Conservation (phyloP, 1,139 yeast genomes). For the Yarrowia galli region DNA sequence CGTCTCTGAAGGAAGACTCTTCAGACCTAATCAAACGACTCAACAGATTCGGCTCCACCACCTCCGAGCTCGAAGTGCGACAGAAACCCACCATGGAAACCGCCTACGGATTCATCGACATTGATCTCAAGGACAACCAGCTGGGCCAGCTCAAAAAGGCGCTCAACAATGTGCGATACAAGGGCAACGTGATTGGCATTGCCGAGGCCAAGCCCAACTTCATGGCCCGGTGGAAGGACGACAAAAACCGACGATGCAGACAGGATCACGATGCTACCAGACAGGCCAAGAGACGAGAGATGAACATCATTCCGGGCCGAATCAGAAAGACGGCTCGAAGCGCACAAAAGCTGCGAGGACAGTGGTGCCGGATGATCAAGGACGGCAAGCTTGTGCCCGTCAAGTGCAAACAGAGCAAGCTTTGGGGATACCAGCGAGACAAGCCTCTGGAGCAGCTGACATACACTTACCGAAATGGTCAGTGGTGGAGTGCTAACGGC, state of each 20-base stretch:
- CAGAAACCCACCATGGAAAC: constrained; percentile 59
- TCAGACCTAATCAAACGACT: constrained; percentile 58
- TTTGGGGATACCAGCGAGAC: constrained; percentile 89
- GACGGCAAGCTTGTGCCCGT: constrained; percentile 62
- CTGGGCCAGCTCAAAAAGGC: constrained; percentile 60
- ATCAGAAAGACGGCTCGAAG: constrained; percentile 63
- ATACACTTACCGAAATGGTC: constrained; percentile 64
- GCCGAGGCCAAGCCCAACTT: constrained; percentile 59
- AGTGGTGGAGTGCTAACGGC: constrained; percentile 85
- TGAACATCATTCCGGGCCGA: constrained; percentile 68
- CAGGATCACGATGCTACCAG: constrained; percentile 48
- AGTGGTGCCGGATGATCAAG: constrained; percentile 70
- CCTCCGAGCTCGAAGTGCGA: constrained; percentile 57
- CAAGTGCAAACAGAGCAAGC: constrained; percentile 70
- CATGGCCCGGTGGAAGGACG: constrained; percentile 57
- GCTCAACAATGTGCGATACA: constrained; percentile 73
- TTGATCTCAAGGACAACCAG: constrained; percentile 58
- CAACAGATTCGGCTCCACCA: constrained; percentile 59
- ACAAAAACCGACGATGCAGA: constrained; percentile 49
- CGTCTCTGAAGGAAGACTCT: constrained; percentile 57
- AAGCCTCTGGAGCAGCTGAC: constrained; percentile 68
- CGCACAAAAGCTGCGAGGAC: constrained; percentile 54
- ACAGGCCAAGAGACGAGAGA: constrained; percentile 56
- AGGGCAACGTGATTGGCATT: constrained; percentile 71
- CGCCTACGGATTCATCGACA: constrained; percentile 71